These are phyloP conservation scores for Delphinella strobiligena DNA, from an alignment of 2,329 filamentous ascomycete genomes.

Conservation along the genomic window DNA sequence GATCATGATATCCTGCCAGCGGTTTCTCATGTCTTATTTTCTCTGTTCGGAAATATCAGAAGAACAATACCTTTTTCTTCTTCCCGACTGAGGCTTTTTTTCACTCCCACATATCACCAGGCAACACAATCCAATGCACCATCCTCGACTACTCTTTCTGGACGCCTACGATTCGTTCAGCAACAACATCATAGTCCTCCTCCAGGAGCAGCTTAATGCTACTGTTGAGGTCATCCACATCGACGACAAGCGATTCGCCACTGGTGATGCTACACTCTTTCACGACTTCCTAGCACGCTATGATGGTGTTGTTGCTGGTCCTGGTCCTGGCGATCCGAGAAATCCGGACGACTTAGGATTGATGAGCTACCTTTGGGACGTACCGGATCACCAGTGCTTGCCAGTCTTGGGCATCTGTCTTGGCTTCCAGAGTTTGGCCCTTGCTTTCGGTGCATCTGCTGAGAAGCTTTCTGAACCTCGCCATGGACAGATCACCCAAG, in stretches of 20 bases:
- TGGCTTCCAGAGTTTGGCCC: conserved; percentile 72
- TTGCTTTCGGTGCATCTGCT: conserved; percentile 55
- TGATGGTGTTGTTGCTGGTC: conserved; percentile 79
- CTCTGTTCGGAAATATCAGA: background rate
- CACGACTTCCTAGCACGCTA: conserved; percentile 44
- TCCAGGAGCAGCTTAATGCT: conserved; percentile 56
- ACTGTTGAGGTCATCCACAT: conserved; percentile 58
- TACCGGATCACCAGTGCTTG: conserved; percentile 46
- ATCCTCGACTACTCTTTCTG: conserved; percentile 57
- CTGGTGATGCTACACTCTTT: conserved; percentile 26
- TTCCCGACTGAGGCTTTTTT: background rate
- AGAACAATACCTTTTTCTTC: background rate
- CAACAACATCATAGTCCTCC: conserved; percentile 80
- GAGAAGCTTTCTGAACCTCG: conserved; percentile 57
- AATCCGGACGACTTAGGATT: conserved; percentile 67
- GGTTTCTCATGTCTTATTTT: background rate
- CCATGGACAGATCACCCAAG: conserved; percentile 66
- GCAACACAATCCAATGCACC: conserved; percentile 15
- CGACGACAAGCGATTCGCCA: conserved; percentile 33
- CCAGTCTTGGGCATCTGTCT: conserved; percentile 83
- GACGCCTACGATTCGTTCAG: conserved; percentile 97
- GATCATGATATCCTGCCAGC: too few relatives aligned
- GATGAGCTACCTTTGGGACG: conserved; percentile 63
- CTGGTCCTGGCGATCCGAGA: conserved; percentile 73
- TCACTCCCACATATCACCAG: too few relatives aligned